Evolutionary conservation across 805 yeast genomes (phyloP), one percentile per base, ranked within the genome.

Genomic region (Wickerhamiella occidentalis): DNA sequence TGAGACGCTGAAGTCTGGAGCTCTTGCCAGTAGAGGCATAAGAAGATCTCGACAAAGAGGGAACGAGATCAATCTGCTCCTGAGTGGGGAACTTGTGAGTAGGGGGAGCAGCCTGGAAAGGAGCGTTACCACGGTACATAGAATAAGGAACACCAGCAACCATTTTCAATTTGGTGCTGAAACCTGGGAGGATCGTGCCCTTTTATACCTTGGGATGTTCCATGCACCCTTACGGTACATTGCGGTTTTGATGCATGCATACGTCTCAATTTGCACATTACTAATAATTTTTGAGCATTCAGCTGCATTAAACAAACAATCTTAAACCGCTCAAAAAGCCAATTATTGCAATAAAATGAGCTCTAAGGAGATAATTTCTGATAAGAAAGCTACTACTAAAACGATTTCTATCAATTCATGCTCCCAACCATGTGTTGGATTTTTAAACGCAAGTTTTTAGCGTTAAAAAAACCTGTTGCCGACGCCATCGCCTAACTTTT

Each of bases 51-150:
- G 47, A 45, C n/a, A 45, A 28, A 3, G 47, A 45, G 30, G 47
- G 47, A 26, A 36, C 38, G 11, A 45, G 40, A n/a, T 35, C 35
- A 21, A 45, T 36, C 19, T 45, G 33, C 35, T 45, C 40, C 17
- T 33, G 30, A 23, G 47, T 45, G 22, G 47, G 47, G 47, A 45
- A 45, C 41, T 45, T 45, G 40, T 45, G 29, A 17, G 28, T 35
- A 12, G 47, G 47, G 17, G 47, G 47, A n/a, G 21, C 30, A 17
- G 40, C 19, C 29, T 21, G 23, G 47, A 45, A 45, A 35, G 47
- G 47, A 45, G 47, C 47, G 17, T 45, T 33, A 25, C 41, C 47
- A 17, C 40, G 38, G 47, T 45, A 45, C 38, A 45, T 36, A 35
- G 47, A 45, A 25, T 45, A 45, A 45, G 47, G 29, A 25, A 45